Base-by-base conservation (phyloP, 441 rosid species). In the Geranium incanum region DNA sequence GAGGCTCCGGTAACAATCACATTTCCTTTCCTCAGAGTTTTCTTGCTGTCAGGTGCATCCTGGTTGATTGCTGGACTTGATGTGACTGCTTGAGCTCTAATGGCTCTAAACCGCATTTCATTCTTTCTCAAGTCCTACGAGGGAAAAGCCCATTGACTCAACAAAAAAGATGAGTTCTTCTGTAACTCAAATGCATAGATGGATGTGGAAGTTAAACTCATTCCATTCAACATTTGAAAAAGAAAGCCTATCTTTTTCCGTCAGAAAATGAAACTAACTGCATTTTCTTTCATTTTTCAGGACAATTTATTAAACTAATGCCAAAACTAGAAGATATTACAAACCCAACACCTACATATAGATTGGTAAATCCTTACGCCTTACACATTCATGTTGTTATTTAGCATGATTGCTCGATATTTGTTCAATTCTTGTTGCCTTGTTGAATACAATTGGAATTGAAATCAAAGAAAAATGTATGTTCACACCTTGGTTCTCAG, bases 1-100 rank as follows among this genome's bases (percentile, higher is more conserved):
- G 97, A 95, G 15, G 97, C 93, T 41, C 99, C 99, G 0, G 99
- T 95, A 69, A 95, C 70, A 9, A 95, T 67, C 39, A 90, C 97
- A 68, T 80, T 82, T 19, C 97, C 97, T 80, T 95, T 87, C 74
- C 93, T 81, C 63, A 89, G 78, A 28, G 95, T 92, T 74, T 95
- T 92, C 87, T 89, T 95, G 57, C 89, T 85, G 0, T 81, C 91
- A 2, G 81, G 69, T 0, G 87, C 23, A 12, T 92, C 68, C 68
- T 75, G 78, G 75, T 70, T 79, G 57, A 84, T 69, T 28, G 87
- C 83, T 19, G 97, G 97, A 67, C 81, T 80, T 38, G 95, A 86
- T 12, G 87, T 89, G 4, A 69, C 77, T 50, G 93, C 76, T 72
- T 95, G 93, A 63, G 97, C 99, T 77, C 87, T 82, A 60, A 92